Conservation (phyloP, 768 basidiomycete species). For the Crepidotus variabilis region DNA sequence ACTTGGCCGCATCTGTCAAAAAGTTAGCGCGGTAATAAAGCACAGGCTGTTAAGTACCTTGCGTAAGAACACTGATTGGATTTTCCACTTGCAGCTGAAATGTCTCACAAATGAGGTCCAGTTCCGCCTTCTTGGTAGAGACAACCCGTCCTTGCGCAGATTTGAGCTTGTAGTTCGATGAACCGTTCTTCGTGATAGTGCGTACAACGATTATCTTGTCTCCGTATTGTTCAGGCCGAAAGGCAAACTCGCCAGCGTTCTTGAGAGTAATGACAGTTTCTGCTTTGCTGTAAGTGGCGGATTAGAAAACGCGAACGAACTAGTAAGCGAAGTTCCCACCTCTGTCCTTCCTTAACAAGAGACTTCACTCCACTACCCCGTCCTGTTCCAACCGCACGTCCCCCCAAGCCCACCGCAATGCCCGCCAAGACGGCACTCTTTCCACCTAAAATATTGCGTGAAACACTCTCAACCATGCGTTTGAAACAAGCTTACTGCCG, state of each 20-base stretch:
- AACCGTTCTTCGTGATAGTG: neutral
- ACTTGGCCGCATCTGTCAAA: neutral
- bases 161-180: constrained; percentile 8
- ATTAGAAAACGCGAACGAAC: neutral
- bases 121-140: constrained; percentile 1
- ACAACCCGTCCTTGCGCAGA: neutral
- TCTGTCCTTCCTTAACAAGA: constrained; percentile 8
- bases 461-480: neutral
- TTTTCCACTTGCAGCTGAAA: constrained; percentile 11
- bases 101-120: constrained; percentile 3
- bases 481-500: constrained; percentile 1
- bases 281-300: neutral
- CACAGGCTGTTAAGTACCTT: neutral
- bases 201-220: constrained; percentile 5
- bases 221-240: constrained; percentile 2
- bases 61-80: constrained; percentile 10
- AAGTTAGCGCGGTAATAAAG: neutral
- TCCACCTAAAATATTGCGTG: constrained; percentile 5
- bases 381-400: constrained; percentile 4
- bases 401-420: constrained; percentile 6
- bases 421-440: constrained; percentile 9
- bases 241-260: constrained; percentile 6
- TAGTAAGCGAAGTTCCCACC: neutral
- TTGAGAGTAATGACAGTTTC: constrained; percentile 7
- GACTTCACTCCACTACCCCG: constrained; percentile 4